A percentile compares a stretch with the other conserved stretches of the same genome.
phyloP scores from a whole-genome alignment of 495 filamentous ascomycete species.

The Delitschia confertaspora region DNA sequence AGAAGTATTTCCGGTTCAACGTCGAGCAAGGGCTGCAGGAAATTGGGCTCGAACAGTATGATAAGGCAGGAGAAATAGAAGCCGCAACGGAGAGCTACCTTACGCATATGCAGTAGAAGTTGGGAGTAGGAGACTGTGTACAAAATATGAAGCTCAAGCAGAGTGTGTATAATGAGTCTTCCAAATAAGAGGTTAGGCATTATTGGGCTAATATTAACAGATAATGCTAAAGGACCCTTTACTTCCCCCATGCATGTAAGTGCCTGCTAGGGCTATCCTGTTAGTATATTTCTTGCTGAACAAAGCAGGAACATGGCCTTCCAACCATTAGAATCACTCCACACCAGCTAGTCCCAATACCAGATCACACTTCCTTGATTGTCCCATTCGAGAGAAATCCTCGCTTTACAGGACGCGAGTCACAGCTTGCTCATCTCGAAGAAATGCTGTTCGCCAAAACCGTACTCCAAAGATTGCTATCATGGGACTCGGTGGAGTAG shows the following conservation, averaged over 20 bases:
- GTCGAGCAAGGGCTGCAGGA: slow-evolving; percentile 23
- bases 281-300: too few relatives aligned
- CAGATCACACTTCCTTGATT: too few relatives aligned
- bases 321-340: too few relatives aligned
- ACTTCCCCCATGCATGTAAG: too few relatives aligned
- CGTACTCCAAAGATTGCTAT: slow-evolving; percentile 29
- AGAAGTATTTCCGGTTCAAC: slow-evolving; percentile 22
- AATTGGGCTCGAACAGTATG: slow-evolving; percentile 7
- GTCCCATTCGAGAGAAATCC: slow-evolving; percentile 28
- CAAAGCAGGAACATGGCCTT: too few relatives aligned
- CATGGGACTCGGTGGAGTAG: slow-evolving; percentile 41
- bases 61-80: slow-evolving; percentile 4
- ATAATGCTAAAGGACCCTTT: too few relatives aligned
- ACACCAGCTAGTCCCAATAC: too few relatives aligned
- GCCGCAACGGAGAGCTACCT: slow-evolving; percentile 13
- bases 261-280: too few relatives aligned
- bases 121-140: slow-evolving; percentile 11
- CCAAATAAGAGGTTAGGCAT: too few relatives aligned
- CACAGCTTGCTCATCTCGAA: slow-evolving; percentile 24
- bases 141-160: slow-evolving; percentile 29
- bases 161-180: slow-evolving; percentile 24
- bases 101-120: slow-evolving; percentile 13
- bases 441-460: slow-evolving; percentile 24
- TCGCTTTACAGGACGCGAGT: slow-evolving; percentile 31
- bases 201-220: too few relatives aligned